phyloP scores from a whole-genome alignment of 306 rosid genomes.

The Luffa aegyptiaca region DNA sequence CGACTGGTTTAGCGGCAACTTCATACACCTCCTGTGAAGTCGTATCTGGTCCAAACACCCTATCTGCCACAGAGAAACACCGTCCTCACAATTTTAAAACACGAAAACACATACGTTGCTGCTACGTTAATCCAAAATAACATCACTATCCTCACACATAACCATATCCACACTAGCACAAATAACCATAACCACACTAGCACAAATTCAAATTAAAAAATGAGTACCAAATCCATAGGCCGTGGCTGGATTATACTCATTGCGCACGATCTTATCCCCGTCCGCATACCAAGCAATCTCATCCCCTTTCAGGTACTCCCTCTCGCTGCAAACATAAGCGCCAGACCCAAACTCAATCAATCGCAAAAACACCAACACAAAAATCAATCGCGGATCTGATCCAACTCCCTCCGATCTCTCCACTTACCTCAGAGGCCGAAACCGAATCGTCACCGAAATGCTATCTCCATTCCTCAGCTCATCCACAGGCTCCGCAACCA shows the following conservation, averaged over 20 bases:
- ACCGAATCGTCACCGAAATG: constrained; percentile 97
- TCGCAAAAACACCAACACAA: constrained; percentile 25
- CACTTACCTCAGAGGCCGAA: constrained; percentile 87
- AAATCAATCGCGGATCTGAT: constrained; percentile 46
- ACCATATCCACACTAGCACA: background rate
- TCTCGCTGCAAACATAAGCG: constrained; percentile 63
- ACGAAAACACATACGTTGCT: background rate
- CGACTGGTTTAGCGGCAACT: constrained; percentile 94
- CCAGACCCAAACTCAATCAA: constrained; percentile 17
- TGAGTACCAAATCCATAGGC: constrained; percentile 92
- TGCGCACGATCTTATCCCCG: constrained; percentile 86
- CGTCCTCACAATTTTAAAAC: constrained; percentile 13
- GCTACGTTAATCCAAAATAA: background rate
- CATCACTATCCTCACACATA: background rate
- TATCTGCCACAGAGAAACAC: constrained; percentile 56
- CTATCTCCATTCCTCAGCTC: constrained; percentile 67
- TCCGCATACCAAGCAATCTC: constrained; percentile 95
- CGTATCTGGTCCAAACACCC: constrained; percentile 88
- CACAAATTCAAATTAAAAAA: background rate
- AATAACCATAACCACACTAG: background rate
- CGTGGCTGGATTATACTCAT: constrained; percentile 79
- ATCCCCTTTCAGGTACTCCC: constrained; percentile 91
- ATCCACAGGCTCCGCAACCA: constrained; percentile 47
- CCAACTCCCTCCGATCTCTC: constrained; percentile 48
- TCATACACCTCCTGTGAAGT: constrained; percentile 78